phyloP scores from a whole-genome alignment of 805 yeast genomes.

The Cyberlindnera amylophila region DNA sequence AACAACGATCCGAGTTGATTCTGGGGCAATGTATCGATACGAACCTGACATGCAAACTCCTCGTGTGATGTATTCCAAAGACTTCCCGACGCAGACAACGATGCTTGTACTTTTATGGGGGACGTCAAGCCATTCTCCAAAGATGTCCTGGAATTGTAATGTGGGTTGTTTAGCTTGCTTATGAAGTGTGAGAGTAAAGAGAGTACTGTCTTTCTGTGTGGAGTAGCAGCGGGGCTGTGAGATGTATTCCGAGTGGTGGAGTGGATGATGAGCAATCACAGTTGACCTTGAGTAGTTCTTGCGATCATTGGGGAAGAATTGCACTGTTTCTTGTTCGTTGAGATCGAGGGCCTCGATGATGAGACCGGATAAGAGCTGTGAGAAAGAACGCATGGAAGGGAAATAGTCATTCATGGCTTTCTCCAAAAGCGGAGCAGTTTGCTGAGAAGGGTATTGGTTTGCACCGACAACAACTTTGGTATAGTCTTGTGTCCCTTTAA shows the following conservation, averaged over 20 bases:
- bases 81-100: conserved; percentile 46
- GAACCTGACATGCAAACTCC: conserved; percentile 47
- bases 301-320: conserved; percentile 4
- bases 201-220: conserved; percentile 42
- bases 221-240: neutral
- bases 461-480: conserved; percentile 43
- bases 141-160: conserved; percentile 43
- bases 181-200: conserved; percentile 56
- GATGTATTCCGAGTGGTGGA: conserved; percentile 29
- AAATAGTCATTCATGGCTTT: conserved; percentile 33
- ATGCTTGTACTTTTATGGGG: conserved; percentile 35
- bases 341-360: conserved; percentile 51
- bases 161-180: conserved; percentile 44
- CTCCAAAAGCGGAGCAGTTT: conserved; percentile 33
- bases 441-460: conserved; percentile 39
- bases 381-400: conserved; percentile 40
- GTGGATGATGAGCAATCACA: conserved; percentile 30
- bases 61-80: conserved; percentile 42
- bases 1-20: conserved; percentile 35
- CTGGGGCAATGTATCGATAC: conserved; percentile 35
- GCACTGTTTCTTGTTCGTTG: neutral
- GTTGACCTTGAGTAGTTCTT: conserved; percentile 32
- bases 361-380: conserved; percentile 40
- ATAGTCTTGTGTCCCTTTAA: conserved; percentile 27
- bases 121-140: conserved; percentile 45